A percentile compares a stretch with the other conserved stretches of the same genome.
Evolutionary conservation across 2,329 filamentous ascomycete species (phyloP).

Genomic region (Ceratocystis lukuohia): DNA sequence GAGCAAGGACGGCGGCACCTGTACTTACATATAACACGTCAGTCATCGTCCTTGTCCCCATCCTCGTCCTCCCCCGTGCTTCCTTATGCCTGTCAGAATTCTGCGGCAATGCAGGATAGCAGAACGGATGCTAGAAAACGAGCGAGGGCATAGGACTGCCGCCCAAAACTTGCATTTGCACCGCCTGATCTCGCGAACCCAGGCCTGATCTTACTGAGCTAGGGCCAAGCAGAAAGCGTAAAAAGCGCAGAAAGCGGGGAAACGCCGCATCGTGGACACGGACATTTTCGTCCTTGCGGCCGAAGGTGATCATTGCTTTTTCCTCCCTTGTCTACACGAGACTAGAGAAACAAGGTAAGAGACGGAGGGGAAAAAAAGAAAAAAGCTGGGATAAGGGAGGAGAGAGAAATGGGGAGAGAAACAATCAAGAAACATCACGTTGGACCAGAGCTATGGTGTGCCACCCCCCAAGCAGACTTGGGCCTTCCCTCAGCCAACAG

Average conservation of each 20-base stretch:
- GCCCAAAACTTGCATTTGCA: too few species aligned
- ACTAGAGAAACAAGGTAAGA: background rate
- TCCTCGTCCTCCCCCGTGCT: too few species aligned
- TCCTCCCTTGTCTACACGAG: background rate
- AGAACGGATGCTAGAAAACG: too few species aligned
- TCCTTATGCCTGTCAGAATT: too few species aligned
- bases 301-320: conserved; percentile 1
- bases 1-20: too few species aligned
- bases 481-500: too few species aligned
- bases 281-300: conserved; percentile 2
- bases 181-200: background rate
- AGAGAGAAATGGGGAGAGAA: background rate
- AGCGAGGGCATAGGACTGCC: too few species aligned
- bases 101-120: too few species aligned
- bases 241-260: conserved; percentile 5
- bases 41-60: too few species aligned
- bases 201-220: background rate
- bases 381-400: background rate
- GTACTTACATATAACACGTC: too few species aligned
- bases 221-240: background rate
- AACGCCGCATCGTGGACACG: conserved; percentile 3
- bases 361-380: background rate
- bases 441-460: too few species aligned
- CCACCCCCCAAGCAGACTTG: too few species aligned
- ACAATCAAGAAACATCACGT: background rate